These are phyloP conservation scores for Yarrowia sp. DNA, from an alignment of 805 yeast species.

Conservation along the genomic window DNA sequence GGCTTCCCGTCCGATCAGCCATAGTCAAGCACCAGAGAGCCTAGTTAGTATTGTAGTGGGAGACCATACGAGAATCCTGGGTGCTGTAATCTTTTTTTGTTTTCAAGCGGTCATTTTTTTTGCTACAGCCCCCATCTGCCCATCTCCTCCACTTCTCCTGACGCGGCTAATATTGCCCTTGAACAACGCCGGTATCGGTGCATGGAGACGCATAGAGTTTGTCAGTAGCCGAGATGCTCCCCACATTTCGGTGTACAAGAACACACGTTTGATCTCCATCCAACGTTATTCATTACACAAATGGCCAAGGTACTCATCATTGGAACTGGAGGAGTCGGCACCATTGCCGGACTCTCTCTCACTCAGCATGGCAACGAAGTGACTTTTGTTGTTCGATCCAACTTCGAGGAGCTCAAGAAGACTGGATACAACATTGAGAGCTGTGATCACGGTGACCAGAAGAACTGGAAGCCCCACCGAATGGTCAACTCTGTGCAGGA, in stretches of 20 bases:
- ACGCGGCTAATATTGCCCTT: slow-evolving; percentile 30
- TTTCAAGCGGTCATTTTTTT: background rate
- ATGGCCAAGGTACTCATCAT: slow-evolving; percentile 60
- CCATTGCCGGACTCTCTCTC: slow-evolving; percentile 73
- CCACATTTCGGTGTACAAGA: slow-evolving; percentile 15
- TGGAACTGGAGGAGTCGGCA: slow-evolving; percentile 90
- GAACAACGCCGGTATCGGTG: slow-evolving; percentile 29
- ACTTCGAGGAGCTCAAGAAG: slow-evolving; percentile 59
- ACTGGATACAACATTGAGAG: slow-evolving; percentile 69
- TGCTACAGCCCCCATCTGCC: background rate
- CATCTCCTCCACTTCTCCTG: background rate
- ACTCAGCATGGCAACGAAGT: slow-evolving; percentile 58
- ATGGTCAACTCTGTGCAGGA: slow-evolving; percentile 53
- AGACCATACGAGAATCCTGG: slow-evolving; percentile 39
- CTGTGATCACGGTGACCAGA: slow-evolving; percentile 63
- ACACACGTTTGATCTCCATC: background rate
- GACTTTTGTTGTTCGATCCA: slow-evolving; percentile 70
- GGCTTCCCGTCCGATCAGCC: slow-evolving; percentile 38
- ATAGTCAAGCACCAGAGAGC: slow-evolving; percentile 39
- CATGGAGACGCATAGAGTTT: slow-evolving; percentile 33
- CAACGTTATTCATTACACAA: background rate
- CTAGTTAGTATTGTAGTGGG: slow-evolving; percentile 37
- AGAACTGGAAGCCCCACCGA: slow-evolving; percentile 61
- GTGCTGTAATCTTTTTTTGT: slow-evolving; percentile 22
- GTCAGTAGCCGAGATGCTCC: slow-evolving; percentile 35